Evolutionary conservation across 768 basidiomycete genomes (phyloP).

Genomic region (Termitomyces sp.): DNA sequence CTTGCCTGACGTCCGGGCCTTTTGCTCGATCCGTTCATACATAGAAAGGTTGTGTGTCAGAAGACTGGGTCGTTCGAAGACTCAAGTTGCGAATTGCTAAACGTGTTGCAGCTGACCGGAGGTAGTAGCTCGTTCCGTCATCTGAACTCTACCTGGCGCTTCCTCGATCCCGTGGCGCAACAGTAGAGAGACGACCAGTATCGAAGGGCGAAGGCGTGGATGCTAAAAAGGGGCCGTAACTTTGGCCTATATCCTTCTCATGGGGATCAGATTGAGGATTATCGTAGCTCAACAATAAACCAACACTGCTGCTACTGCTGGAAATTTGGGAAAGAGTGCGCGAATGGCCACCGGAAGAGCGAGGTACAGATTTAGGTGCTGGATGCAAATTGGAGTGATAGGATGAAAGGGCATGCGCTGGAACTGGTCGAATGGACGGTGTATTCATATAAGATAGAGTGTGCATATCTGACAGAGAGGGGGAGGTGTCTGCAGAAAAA

Average conservation of each 20-base stretch:
- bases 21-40: neutral
- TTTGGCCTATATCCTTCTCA: neutral
- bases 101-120: constrained; percentile 19
- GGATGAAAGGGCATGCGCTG: constrained; percentile 23
- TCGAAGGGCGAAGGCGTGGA: neutral
- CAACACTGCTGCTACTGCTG: too few species aligned
- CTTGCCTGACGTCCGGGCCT: neutral
- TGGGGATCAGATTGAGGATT: constrained; percentile 3
- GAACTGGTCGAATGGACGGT: constrained; percentile 12
- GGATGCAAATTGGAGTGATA: constrained; percentile 22
- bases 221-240: neutral
- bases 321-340: constrained; percentile 11
- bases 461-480: constrained; percentile 11
- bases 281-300: constrained; percentile 18
- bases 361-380: constrained; percentile 14
- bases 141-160: constrained; percentile 18
- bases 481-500: neutral
- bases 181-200: constrained; percentile 1
- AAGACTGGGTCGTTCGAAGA: constrained; percentile 17
- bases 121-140: constrained; percentile 12
- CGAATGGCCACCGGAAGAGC: constrained; percentile 24
- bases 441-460: constrained; percentile 24
- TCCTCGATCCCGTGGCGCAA: constrained; percentile 16
- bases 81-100: constrained; percentile 19
- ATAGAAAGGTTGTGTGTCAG: neutral